Evolutionary conservation across 2,329 filamentous ascomycete genomes (phyloP).

Genomic region (Talaromyces islandicus): DNA sequence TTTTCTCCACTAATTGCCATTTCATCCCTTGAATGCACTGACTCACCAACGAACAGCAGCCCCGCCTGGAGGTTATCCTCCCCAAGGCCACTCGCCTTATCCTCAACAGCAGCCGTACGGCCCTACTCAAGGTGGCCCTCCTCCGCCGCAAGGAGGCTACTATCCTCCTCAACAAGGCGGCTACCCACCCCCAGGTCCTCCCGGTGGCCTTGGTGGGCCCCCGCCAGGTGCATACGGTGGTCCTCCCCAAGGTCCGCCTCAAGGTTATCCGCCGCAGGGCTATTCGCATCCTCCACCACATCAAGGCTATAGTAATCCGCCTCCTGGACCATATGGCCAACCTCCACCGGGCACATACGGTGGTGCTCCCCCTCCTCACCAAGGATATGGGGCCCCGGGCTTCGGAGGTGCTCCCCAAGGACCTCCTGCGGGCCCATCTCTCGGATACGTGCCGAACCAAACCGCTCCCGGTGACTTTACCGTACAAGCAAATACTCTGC

Average conservation of each 20-base stretch:
- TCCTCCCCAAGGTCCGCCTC: conserved; percentile 3
- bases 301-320: conserved; percentile 15
- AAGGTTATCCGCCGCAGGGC: conserved; percentile 18
- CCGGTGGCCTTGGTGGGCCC: conserved; percentile 1
- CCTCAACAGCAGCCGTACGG: conserved; percentile 7
- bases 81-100: conserved; percentile 12
- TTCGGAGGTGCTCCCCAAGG: conserved; percentile 17
- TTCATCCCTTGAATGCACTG: background rate
- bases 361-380: conserved; percentile 19
- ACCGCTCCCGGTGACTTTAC: conserved; percentile 61
- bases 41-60: background rate
- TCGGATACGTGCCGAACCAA: conserved; percentile 69
- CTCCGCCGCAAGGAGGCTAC: conserved; percentile 3
- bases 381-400: conserved; percentile 31
- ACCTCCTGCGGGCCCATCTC: conserved; percentile 59
- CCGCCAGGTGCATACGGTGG: conserved; percentile 3
- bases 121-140: conserved; percentile 2
- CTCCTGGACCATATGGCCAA: conserved; percentile 18
- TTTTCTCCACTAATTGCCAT: background rate
- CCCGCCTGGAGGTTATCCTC: conserved; percentile 9
- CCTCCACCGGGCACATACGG: conserved; percentile 17
- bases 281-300: conserved; percentile 16
- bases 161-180: conserved; percentile 5
- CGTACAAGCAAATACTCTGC: conserved; percentile 63
- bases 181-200: background rate